Evolutionary conservation across 805 yeast genomes (phyloP).

Genomic region (Hanseniaspora valbyensis): DNA sequence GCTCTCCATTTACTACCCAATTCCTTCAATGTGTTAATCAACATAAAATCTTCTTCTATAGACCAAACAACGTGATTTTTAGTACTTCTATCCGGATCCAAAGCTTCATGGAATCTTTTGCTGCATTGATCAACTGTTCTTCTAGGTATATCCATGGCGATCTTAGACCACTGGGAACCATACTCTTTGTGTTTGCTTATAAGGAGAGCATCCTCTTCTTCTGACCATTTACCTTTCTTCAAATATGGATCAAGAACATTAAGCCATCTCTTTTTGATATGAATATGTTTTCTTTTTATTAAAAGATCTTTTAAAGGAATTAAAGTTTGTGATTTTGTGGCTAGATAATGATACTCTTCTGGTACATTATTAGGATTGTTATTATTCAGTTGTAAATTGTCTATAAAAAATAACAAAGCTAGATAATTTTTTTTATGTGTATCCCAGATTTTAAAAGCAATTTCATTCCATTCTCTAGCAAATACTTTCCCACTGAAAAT

Average conservation of each 20-base stretch:
- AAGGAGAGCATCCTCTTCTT: slow-evolving; percentile 60
- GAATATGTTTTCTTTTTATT: slow-evolving; percentile 58
- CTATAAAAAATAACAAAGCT: neutral
- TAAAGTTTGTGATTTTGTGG: slow-evolving; percentile 1
- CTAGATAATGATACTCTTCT: slow-evolving; percentile 2
- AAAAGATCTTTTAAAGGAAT: slow-evolving; percentile 7
- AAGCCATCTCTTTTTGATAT: slow-evolving; percentile 79
- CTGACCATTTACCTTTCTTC: slow-evolving; percentile 78
- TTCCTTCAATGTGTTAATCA: slow-evolving; percentile 55
- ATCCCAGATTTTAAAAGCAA: slow-evolving; percentile 5
- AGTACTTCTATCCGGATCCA: slow-evolving; percentile 61
- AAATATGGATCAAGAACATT: slow-evolving; percentile 74
- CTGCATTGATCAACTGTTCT: slow-evolving; percentile 94
- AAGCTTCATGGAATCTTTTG: slow-evolving; percentile 75
- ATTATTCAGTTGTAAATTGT: neutral
- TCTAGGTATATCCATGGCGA: slow-evolving; percentile 63
- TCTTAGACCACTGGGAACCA: slow-evolving; percentile 82
- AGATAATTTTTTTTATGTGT: neutral
- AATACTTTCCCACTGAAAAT: slow-evolving; percentile 6
- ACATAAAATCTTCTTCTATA: slow-evolving; percentile 56
- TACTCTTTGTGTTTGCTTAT: slow-evolving; percentile 50
- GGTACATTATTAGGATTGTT: neutral
- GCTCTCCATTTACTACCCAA: slow-evolving; percentile 87
- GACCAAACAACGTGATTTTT: slow-evolving; percentile 75
- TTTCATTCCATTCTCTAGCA: slow-evolving; percentile 5